phyloP scores from a whole-genome alignment of 345 rosid species.

The Aquilaria yunnanensis region DNA sequence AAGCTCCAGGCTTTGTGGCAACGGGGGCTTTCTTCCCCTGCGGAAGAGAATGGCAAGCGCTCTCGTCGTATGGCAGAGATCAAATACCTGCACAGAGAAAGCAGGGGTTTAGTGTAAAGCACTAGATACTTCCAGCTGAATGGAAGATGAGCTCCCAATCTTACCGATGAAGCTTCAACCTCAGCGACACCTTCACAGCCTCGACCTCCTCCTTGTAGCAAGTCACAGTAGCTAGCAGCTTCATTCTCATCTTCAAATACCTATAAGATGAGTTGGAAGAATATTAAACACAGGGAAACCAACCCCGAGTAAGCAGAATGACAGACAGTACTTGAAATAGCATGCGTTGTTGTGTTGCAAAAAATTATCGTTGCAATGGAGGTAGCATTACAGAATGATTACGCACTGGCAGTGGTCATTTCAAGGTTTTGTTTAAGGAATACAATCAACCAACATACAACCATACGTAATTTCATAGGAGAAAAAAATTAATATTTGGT shows the following conservation, averaged over 20 bases:
- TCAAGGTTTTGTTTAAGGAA: too few species aligned
- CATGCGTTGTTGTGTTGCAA: neutral
- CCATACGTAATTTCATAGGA: too few species aligned
- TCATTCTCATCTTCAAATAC: slow-evolving; percentile 92
- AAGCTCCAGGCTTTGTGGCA: slow-evolving; percentile 80
- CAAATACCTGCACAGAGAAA: slow-evolving; percentile 57
- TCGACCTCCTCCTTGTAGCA: slow-evolving; percentile 90
- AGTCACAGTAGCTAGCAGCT: slow-evolving; percentile 81
- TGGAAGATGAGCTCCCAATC: slow-evolving; percentile 12
- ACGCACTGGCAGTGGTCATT: too few species aligned
- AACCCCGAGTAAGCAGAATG: neutral
- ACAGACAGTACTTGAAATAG: neutral
- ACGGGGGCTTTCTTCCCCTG: slow-evolving; percentile 79
- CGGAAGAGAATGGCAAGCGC: slow-evolving; percentile 81
- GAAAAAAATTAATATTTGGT: too few species aligned
- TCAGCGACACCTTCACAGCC: slow-evolving; percentile 97
- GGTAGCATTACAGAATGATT: neutral
- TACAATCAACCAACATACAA: too few species aligned
- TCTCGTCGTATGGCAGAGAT: slow-evolving; percentile 80
- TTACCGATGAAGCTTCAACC: slow-evolving; percentile 92
- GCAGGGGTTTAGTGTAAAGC: slow-evolving; percentile 1
- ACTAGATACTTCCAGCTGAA: neutral
- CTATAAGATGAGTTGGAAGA: slow-evolving; percentile 22
- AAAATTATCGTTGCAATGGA: neutral
- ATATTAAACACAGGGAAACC: neutral